phyloP scores from a whole-genome alignment of 2,329 filamentous ascomycete genomes.

The Fusarium paranaense region DNA sequence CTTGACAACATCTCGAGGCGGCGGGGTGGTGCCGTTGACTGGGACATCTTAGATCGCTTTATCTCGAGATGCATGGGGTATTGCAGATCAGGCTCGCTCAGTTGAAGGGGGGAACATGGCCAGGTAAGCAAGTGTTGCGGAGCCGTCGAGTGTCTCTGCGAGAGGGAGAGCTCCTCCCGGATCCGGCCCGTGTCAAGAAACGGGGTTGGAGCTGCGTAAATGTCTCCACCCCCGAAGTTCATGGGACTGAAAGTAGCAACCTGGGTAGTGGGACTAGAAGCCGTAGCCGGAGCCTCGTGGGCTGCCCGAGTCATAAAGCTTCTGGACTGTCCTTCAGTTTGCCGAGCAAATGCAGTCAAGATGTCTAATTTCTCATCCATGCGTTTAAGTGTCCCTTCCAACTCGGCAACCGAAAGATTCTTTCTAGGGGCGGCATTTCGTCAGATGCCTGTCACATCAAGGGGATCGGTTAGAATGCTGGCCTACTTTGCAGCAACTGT shows the following conservation, averaged over 20 bases:
- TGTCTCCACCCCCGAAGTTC: neutral
- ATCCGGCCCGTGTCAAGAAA: slow-evolving; percentile 1
- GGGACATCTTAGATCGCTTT: slow-evolving; percentile 3
- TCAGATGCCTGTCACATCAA: neutral
- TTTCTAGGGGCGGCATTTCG: neutral
- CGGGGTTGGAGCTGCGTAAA: neutral
- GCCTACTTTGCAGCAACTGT: slow-evolving; percentile 17
- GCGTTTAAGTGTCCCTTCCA: slow-evolving; percentile 9
- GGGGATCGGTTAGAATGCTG: too few relatives aligned
- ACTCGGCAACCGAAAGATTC: slow-evolving; percentile 8
- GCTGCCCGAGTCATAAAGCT: neutral
- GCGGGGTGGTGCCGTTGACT: neutral
- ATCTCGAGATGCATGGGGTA: slow-evolving; percentile 29
- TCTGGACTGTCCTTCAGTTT: neutral
- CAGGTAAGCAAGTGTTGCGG: slow-evolving; percentile 27
- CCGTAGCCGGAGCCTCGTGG: neutral
- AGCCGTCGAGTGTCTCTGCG: slow-evolving; percentile 18
- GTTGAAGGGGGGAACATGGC: slow-evolving; percentile 16
- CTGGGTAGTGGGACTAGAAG: neutral
- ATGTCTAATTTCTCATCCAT: slow-evolving; percentile 28
- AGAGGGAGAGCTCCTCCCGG: slow-evolving; percentile 19
- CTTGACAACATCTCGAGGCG: neutral
- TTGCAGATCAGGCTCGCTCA: slow-evolving; percentile 19
- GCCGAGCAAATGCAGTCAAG: neutral
- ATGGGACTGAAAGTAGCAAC: slow-evolving; percentile 4